Percentiles rank a stretch among this genome's conserved stretches.
Conservation (phyloP, 2,329 filamentous ascomycete species). For the Claviceps humidiphila region DNA sequence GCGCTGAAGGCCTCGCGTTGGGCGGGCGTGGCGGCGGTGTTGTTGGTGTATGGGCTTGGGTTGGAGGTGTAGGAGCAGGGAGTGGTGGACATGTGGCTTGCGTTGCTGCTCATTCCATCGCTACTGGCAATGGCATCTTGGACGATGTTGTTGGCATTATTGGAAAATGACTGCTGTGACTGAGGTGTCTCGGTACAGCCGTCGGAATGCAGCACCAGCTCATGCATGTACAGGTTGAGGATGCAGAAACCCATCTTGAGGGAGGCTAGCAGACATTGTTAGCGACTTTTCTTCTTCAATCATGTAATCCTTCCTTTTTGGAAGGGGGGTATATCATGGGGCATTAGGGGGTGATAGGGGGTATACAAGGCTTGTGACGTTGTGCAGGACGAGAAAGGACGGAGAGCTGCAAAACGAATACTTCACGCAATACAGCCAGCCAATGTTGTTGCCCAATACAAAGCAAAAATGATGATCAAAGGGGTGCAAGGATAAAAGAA, state of each 20-base stretch:
- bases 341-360: no score
- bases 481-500: no score
- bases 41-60: slow-evolving; percentile 13
- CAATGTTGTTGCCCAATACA: no score
- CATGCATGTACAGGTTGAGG: slow-evolving; percentile 61
- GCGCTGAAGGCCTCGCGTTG: slow-evolving; percentile 25
- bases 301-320: neutral
- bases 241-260: slow-evolving; percentile 51
- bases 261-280: slow-evolving; percentile 31
- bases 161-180: no score
- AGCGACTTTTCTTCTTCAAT: neutral
- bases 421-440: no score
- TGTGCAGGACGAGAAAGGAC: no score
- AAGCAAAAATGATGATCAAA: no score
- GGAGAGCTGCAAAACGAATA: no score
- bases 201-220: slow-evolving; percentile 57
- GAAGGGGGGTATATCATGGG: no score
- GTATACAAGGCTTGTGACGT: no score
- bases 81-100: slow-evolving; percentile 11
- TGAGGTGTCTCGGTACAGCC: slow-evolving; percentile 22
- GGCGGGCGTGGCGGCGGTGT: slow-evolving; percentile 26
- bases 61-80: slow-evolving; percentile 26
- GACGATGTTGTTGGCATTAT: slow-evolving; percentile 21
- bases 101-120: neutral
- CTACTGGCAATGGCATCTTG: slow-evolving; percentile 25